These are phyloP conservation scores for Cystobasidium ongulense DNA, from an alignment of 768 basidiomycete genomes.

Conservation along the genomic window DNA sequence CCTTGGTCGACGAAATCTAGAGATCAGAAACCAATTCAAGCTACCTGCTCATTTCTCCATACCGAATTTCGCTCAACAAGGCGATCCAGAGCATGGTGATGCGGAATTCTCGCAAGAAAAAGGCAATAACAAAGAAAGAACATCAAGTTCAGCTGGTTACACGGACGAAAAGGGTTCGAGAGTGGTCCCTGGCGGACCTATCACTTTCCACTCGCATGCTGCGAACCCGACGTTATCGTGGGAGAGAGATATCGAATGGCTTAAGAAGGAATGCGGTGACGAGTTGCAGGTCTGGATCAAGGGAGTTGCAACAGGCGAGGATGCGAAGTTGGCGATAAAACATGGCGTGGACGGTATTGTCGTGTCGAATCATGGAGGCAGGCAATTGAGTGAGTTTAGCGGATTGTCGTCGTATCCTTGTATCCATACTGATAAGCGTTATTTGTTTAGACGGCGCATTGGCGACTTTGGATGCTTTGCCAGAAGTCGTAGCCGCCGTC, in stretches of 20 bases:
- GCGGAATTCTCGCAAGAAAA: slow-evolving; percentile 27
- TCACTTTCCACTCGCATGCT: slow-evolving; percentile 31
- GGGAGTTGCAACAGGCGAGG: slow-evolving; percentile 50
- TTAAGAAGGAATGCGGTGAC: slow-evolving; percentile 31
- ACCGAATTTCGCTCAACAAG: slow-evolving; percentile 12
- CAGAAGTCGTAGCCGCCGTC: slow-evolving; percentile 39
- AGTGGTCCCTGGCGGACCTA: slow-evolving; percentile 17
- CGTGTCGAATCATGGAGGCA: slow-evolving; percentile 82
- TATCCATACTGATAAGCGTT: slow-evolving; percentile 8
- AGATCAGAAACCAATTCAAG: slow-evolving; percentile 34
- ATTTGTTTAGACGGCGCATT: slow-evolving; percentile 35
- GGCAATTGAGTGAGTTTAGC: slow-evolving; percentile 42
- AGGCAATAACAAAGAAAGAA: slow-evolving; percentile 1
- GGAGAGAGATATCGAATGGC: slow-evolving; percentile 31
- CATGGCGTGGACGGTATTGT: slow-evolving; percentile 80
- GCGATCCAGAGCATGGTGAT: slow-evolving; percentile 21
- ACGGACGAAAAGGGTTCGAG: slow-evolving; percentile 18
- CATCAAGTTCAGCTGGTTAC: slow-evolving; percentile 16
- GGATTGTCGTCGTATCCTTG: slow-evolving; percentile 32
- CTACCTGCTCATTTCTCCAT: slow-evolving; percentile 3
- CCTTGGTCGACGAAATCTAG: slow-evolving; percentile 39
- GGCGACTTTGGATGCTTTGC: slow-evolving; percentile 42
- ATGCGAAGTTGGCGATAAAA: slow-evolving; percentile 74
- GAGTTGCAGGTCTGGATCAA: slow-evolving; percentile 42
- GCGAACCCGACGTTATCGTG: slow-evolving; percentile 32